Percentiles rank a stretch among this genome's conserved stretches.
These are phyloP conservation scores for Triglochin maritima DNA, from an alignment of 106 monocot genomes.

Conservation along the genomic window DNA sequence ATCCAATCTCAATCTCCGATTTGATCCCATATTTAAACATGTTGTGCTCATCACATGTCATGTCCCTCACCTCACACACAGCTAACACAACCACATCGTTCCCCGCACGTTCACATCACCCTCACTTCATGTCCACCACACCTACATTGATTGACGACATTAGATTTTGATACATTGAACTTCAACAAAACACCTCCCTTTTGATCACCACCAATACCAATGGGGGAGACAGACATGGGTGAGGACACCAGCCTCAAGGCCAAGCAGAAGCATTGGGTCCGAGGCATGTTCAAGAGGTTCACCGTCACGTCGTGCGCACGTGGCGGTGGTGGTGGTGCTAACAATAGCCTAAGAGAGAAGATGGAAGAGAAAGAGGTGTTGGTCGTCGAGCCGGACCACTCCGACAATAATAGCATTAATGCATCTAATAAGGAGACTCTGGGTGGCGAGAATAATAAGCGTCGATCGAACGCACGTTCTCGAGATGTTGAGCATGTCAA, in stretches of 20 bases:
- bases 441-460: background rate
- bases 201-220: background rate
- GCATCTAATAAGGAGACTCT: background rate
- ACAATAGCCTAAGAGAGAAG: background rate
- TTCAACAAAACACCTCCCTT: too few species aligned
- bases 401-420: background rate
- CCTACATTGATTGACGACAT: background rate
- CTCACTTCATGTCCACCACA: too few species aligned
- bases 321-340: too few species aligned
- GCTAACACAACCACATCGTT: too few species aligned
- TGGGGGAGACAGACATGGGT: background rate
- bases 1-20: too few species aligned
- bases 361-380: background rate
- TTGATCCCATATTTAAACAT: too few species aligned
- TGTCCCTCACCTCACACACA: too few species aligned
- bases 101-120: too few species aligned
- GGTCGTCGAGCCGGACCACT: background rate
- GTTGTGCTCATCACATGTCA: too few species aligned
- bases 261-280: background rate
- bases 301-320: background rate
- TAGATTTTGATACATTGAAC: background rate
- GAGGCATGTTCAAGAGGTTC: background rate
- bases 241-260: background rate
- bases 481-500: too few species aligned
- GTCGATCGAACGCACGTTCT: too few species aligned